phyloP scores from a whole-genome alignment of 2,329 filamentous ascomycete genomes.

The Fusarium euwallaceae region DNA sequence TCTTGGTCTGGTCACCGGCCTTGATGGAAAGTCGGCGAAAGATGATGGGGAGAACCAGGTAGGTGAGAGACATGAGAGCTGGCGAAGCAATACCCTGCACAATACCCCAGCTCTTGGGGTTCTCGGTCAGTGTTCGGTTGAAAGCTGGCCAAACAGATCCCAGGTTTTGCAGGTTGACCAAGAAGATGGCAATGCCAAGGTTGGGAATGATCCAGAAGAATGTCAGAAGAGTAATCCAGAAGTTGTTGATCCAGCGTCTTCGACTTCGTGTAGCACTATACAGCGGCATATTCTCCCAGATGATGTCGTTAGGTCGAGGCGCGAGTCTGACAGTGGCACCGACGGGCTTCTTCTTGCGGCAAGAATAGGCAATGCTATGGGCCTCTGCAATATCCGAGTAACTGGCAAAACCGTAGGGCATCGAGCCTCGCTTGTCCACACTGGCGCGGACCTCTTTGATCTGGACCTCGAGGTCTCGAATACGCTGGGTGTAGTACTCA shows the following conservation, averaged over 20 bases:
- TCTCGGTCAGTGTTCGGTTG: slow-evolving; percentile 69
- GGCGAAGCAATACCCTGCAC: slow-evolving; percentile 94
- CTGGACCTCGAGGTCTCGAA: slow-evolving; percentile 83
- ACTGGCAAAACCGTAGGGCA: slow-evolving; percentile 94
- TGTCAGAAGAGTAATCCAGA: slow-evolving; percentile 87
- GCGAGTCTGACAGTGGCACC: slow-evolving; percentile 84
- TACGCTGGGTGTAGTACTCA: slow-evolving; percentile 89
- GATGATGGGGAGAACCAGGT: slow-evolving; percentile 88
- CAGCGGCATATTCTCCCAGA: slow-evolving; percentile 93
- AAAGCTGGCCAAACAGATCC: slow-evolving; percentile 86
- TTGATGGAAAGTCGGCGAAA: slow-evolving; percentile 88
- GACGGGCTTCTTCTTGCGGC: slow-evolving; percentile 83
- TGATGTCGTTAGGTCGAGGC: slow-evolving; percentile 89
- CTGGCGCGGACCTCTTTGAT: slow-evolving; percentile 86
- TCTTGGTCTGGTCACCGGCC: slow-evolving; percentile 92
- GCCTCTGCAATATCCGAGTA: slow-evolving; percentile 91
- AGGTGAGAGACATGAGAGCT: slow-evolving; percentile 87
- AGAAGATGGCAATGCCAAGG: slow-evolving; percentile 92
- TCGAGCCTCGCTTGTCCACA: slow-evolving; percentile 88
- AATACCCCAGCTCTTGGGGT: slow-evolving; percentile 82
- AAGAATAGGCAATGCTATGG: slow-evolving; percentile 86
- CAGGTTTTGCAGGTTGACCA: slow-evolving; percentile 87
- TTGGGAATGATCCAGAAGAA: slow-evolving; percentile 92
- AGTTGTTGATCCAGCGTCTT: slow-evolving; percentile 81
- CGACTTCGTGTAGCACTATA: slow-evolving; percentile 76